A percentile compares a stretch with the other conserved stretches of the same genome.
Evolutionary conservation across 1,139 yeast species (phyloP).

Genomic region (Scheffersomyces parashehatae): DNA sequence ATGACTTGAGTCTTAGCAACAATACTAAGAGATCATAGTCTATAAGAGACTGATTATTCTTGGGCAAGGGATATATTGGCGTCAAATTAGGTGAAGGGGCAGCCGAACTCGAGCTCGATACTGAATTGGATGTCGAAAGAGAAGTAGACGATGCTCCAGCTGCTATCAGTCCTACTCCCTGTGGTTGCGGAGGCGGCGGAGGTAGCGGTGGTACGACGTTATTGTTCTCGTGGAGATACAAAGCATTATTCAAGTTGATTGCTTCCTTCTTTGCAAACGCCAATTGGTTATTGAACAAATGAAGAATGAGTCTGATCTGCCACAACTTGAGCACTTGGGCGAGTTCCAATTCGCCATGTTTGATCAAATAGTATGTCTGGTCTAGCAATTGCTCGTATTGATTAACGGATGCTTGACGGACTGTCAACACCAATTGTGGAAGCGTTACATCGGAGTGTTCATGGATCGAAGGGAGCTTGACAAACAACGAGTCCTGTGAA

Average conservation of each 20-base stretch:
- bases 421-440: no score
- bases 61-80: conserved; percentile 39
- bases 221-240: conserved; percentile 35
- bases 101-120: background rate
- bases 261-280: conserved; percentile 40
- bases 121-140: conserved; percentile 1
- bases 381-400: conserved; percentile 8
- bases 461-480: conserved; percentile 11
- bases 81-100: conserved; percentile 1
- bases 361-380: conserved; percentile 17
- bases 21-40: conserved; percentile 27
- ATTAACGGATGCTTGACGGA: no score
- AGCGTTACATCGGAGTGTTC: no score
- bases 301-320: conserved; percentile 39
- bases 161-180: background rate
- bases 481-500: conserved; percentile 14
- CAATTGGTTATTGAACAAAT: conserved; percentile 31
- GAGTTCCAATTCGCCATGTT: conserved; percentile 6
- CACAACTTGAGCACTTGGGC: conserved; percentile 27
- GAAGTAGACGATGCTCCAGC: conserved; percentile 1
- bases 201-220: conserved; percentile 4
- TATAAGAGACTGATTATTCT: conserved; percentile 28
- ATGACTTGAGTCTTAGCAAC: conserved; percentile 37
- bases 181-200: background rate
- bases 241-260: conserved; percentile 35